Percentiles rank a stretch among this genome's conserved stretches.
Evolutionary conservation across 352 stramenopile genomes (phyloP).

Genomic region (Globisporangium sylvaticum): DNA sequence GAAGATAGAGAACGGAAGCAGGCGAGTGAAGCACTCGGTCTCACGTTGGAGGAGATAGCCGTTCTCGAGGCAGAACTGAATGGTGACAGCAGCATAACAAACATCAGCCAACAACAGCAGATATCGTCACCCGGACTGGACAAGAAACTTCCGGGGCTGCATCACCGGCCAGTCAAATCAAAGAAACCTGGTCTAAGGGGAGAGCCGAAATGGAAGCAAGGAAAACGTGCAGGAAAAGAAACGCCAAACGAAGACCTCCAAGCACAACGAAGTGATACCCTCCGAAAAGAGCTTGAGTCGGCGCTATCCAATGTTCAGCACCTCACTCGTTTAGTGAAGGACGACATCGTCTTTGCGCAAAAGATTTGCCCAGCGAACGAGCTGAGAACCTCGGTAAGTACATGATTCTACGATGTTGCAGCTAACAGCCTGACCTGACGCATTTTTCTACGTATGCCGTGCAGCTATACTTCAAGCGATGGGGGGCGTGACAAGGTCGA

Average conservation of each 20-base stretch:
- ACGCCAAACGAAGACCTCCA: neutral
- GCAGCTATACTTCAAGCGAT: conserved; percentile 76
- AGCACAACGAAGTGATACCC: conserved; percentile 13
- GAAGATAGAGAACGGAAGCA: conserved; percentile 50
- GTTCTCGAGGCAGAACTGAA: conserved; percentile 53
- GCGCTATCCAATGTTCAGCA: conserved; percentile 63
- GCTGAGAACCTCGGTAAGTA: conserved; percentile 45
- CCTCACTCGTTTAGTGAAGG: conserved; percentile 62
- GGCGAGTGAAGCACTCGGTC: conserved; percentile 57
- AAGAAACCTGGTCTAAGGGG: neutral
- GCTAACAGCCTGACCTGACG: neutral
- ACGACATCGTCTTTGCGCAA: conserved; percentile 67
- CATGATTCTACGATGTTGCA: neutral
- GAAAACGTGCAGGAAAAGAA: neutral
- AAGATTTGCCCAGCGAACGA: conserved; percentile 63
- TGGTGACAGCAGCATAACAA: neutral
- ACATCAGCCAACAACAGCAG: neutral
- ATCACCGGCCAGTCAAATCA: neutral
- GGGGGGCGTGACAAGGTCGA: conserved; percentile 77
- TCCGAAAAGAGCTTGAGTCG: conserved; percentile 55
- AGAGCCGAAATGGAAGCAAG: neutral
- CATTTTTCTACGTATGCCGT: neutral
- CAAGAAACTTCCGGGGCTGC: conserved; percentile 8
- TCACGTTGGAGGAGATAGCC: conserved; percentile 67
- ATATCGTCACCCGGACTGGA: neutral